Conservation (phyloP, 371 early-diverging fungal species). For the Rhizopus sp. region DNA sequence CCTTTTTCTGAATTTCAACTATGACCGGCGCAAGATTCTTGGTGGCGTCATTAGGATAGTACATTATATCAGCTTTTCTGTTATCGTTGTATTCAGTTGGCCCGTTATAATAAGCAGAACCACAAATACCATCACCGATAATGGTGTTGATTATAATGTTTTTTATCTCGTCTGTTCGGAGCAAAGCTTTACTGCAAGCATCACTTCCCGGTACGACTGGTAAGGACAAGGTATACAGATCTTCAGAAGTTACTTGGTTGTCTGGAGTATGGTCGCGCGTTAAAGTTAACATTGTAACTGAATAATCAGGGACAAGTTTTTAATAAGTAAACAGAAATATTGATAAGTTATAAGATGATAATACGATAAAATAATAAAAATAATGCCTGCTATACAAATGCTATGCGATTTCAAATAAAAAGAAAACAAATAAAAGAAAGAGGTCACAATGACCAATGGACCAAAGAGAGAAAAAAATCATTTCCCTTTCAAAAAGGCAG, state of each 20-base stretch:
- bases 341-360: neutral
- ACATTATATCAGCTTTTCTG: slow-evolving; percentile 7
- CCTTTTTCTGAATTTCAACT: slow-evolving; percentile 14
- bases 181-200: slow-evolving; percentile 15
- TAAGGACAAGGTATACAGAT: slow-evolving; percentile 16
- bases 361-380: neutral
- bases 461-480: too few relatives aligned
- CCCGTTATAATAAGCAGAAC: slow-evolving; percentile 13
- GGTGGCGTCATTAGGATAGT: slow-evolving; percentile 1
- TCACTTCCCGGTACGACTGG: slow-evolving; percentile 11
- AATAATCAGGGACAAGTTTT: too few relatives aligned
- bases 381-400: neutral
- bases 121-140: slow-evolving; percentile 12
- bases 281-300: too few relatives aligned
- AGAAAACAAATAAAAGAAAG: too few relatives aligned
- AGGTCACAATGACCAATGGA: too few relatives aligned
- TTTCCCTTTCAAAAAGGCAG: too few relatives aligned
- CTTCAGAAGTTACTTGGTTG: slow-evolving; percentile 10
- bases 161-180: slow-evolving; percentile 12
- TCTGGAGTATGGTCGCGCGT: slow-evolving; percentile 1
- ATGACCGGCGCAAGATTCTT: slow-evolving; percentile 14
- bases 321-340: slow-evolving; percentile 6
- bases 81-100: slow-evolving; percentile 9
- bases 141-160: slow-evolving; percentile 6
- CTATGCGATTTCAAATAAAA: slow-evolving; percentile 3